Evolutionary conservation across 1,284 basidiomycete species (phyloP).

Genomic region (Sanghuangporus weigelae): DNA sequence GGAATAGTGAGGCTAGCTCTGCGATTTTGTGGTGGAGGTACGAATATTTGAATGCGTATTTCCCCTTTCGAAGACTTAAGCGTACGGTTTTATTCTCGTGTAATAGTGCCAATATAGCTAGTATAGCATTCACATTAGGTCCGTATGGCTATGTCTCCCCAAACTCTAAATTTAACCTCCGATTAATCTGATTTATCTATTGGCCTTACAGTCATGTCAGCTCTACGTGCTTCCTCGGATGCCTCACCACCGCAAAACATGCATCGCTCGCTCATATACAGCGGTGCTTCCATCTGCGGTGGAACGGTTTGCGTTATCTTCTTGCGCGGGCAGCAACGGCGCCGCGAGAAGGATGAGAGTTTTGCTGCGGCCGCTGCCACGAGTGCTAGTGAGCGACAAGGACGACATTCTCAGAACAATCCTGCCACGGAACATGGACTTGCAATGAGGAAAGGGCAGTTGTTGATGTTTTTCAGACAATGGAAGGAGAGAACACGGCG

Average conservation of each 20-base stretch:
- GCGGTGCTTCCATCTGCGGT: conserved; percentile 5
- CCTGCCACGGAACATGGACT: too few species aligned
- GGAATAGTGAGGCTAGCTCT: conserved; percentile 70
- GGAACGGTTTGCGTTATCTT: conserved; percentile 6
- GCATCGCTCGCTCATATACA: conserved; percentile 16
- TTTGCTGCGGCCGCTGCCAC: background rate
- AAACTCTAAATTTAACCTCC: too few species aligned
- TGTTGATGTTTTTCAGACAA: background rate
- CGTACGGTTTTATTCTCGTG: background rate
- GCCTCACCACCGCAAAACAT: conserved; percentile 17
- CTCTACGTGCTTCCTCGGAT: conserved; percentile 9
- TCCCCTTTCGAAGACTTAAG: background rate
- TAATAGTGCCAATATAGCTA: conserved; percentile 55
- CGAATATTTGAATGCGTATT: conserved; percentile 31
- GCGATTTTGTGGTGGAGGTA: conserved; percentile 56
- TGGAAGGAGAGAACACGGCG: background rate
- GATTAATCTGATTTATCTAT: too few species aligned
- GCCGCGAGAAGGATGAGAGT: conserved; percentile 12
- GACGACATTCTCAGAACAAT: too few species aligned
- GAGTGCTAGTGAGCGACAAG: background rate
- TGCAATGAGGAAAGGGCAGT: background rate
- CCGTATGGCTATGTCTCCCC: conserved; percentile 19
- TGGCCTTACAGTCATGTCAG: conserved; percentile 14
- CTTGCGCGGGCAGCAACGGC: conserved; percentile 13
- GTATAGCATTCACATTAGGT: conserved; percentile 64